Conservation (phyloP, 1,139 yeast genomes). For the Hemisphaericaspora subhashii region DNA sequence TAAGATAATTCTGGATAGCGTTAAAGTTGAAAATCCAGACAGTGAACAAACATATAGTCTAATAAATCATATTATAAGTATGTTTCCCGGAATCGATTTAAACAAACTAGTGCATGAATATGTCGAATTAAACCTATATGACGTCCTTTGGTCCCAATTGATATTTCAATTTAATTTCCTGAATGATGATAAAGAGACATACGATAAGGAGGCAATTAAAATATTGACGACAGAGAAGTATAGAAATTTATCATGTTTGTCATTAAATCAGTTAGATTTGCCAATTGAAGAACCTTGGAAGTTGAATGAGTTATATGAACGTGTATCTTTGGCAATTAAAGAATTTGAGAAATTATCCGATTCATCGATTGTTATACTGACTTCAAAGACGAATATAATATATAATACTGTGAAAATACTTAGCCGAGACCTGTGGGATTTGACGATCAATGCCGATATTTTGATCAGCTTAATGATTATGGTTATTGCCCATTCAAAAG, state of each 20-base stretch:
- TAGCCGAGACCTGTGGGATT: conserved; percentile 26
- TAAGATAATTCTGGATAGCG: conserved; percentile 41
- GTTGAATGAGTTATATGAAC: conserved; percentile 44
- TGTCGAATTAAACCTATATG: conserved; percentile 67
- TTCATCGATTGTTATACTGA: conserved; percentile 47
- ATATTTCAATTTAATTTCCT: conserved; percentile 34
- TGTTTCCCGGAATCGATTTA: conserved; percentile 52
- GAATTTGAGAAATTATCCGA: conserved; percentile 53
- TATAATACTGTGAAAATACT: conserved; percentile 54
- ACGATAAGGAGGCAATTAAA: conserved; percentile 30
- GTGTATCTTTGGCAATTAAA: conserved; percentile 53
- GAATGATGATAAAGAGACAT: conserved; percentile 31
- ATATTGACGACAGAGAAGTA: conserved; percentile 36
- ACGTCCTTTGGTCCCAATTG: conserved; percentile 59
- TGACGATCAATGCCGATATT: conserved; percentile 75
- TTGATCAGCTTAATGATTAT: conserved; percentile 70
- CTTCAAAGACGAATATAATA: conserved; percentile 54
- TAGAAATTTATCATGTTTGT: conserved; percentile 49
- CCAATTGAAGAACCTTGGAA: conserved; percentile 46
- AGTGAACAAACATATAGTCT: conserved; percentile 37
- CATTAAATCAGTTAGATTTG: conserved; percentile 71
- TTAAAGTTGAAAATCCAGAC: conserved; percentile 35
- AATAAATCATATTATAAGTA: conserved; percentile 29
- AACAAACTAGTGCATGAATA: conserved; percentile 63
- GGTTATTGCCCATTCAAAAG: conserved; percentile 65